Conservation (phyloP, 768 basidiomycete species). For the Termitomyces sp. region DNA sequence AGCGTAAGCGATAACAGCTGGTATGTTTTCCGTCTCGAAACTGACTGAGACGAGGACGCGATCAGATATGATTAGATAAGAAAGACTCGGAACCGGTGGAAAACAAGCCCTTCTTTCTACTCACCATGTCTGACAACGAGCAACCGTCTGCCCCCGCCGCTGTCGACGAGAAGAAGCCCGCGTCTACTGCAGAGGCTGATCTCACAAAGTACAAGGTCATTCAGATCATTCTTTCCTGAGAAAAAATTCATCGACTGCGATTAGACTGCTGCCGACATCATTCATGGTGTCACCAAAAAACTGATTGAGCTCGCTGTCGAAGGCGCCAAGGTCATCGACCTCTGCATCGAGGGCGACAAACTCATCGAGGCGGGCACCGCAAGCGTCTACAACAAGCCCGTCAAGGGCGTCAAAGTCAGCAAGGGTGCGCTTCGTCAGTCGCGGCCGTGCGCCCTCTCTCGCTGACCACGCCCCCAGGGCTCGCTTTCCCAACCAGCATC, state of each 20-base stretch:
- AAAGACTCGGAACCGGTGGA: constrained; percentile 3
- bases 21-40: not conserved
- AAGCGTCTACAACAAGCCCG: constrained; percentile 83
- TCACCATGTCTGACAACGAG: constrained; percentile 60
- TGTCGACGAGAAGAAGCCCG: constrained; percentile 44
- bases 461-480: constrained; percentile 40
- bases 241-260: constrained; percentile 13
- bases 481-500: constrained; percentile 92
- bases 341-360: constrained; percentile 92
- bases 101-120: constrained; percentile 3
- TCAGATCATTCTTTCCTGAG: not conserved
- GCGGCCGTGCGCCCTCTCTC: constrained; percentile 5
- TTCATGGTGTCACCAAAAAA: constrained; percentile 79
- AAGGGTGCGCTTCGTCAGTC: constrained; percentile 58
- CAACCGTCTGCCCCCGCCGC: constrained; percentile 34
- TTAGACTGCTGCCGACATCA: constrained; percentile 89
- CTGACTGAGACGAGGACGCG: not conserved
- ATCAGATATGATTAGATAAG: constrained; percentile 19
- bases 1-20: too few species aligned
- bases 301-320: constrained; percentile 72
- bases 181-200: constrained; percentile 63
- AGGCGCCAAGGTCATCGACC: constrained; percentile 84
- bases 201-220: constrained; percentile 84
- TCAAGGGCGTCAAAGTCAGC: constrained; percentile 81
- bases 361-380: constrained; percentile 83